These are phyloP conservation scores for Phytophthora boehmeriae DNA, from an alignment of 352 stramenopile genomes.

Conservation along the genomic window DNA sequence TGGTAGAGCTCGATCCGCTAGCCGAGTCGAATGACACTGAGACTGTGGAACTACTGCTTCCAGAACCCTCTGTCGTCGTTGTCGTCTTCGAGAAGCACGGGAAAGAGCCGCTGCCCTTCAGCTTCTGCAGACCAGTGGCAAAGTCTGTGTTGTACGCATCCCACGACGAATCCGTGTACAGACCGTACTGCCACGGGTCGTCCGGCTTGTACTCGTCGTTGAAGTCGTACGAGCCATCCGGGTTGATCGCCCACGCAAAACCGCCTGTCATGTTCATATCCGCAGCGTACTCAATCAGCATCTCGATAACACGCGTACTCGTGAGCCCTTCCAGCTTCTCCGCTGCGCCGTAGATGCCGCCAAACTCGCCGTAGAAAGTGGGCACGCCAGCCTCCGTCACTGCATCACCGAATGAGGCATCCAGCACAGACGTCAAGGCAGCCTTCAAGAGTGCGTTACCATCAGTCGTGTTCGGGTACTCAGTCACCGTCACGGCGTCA, in stretches of 20 bases:
- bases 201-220: conserved; percentile 74
- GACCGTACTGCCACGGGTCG: conserved; percentile 67
- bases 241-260: conserved; percentile 84
- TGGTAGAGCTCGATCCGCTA: conserved; percentile 24
- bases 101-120: conserved; percentile 79
- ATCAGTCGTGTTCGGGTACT: conserved; percentile 68
- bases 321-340: conserved; percentile 64
- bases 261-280: conserved; percentile 74
- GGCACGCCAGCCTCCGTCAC: conserved; percentile 55
- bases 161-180: conserved; percentile 77
- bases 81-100: conserved; percentile 64
- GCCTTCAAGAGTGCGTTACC: conserved; percentile 62
- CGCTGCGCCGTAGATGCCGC: conserved; percentile 72
- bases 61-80: conserved; percentile 33
- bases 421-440: conserved; percentile 63
- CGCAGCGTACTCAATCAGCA: conserved; percentile 73
- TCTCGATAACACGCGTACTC: conserved; percentile 74
- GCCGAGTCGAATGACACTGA: conserved; percentile 26
- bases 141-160: conserved; percentile 77
- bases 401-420: conserved; percentile 68
- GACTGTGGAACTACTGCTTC: conserved; percentile 33
- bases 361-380: conserved; percentile 83
- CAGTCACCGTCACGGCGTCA: conserved; percentile 47
- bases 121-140: conserved; percentile 52
- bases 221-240: conserved; percentile 75